A percentile compares a stretch with the other conserved stretches of the same genome.
These are phyloP conservation scores for Cladosporium oxysporum DNA, from an alignment of 2,329 filamentous ascomycete species.

Conservation along the genomic window DNA sequence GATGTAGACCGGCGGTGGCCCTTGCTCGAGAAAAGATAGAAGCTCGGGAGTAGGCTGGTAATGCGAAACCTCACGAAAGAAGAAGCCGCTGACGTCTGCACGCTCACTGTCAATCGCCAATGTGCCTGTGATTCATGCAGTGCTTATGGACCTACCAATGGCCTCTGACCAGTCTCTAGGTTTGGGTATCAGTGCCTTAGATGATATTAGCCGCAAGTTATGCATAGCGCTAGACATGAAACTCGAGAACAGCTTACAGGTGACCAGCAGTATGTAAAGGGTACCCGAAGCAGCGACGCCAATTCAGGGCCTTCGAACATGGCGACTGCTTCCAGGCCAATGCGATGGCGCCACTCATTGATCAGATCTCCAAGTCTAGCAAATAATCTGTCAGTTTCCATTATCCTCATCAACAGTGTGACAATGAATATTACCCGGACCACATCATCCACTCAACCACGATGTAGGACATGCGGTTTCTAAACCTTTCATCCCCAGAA, in stretches of 20 bases:
- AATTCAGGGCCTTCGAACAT: conserved; percentile 81
- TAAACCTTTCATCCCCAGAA: neutral
- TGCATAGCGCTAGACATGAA: no score
- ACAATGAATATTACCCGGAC: neutral
- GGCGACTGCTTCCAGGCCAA: conserved; percentile 76
- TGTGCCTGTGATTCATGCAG: neutral
- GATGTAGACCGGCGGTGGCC: conserved; percentile 68
- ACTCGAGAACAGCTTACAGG: conserved; percentile 21
- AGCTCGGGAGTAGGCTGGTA: conserved; percentile 27
- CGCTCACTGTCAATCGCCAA: neutral
- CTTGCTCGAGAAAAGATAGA: conserved; percentile 55
- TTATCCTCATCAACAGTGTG: neutral
- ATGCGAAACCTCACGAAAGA: conserved; percentile 59
- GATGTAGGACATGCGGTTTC: neutral
- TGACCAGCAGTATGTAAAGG: conserved; percentile 92
- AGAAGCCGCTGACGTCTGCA: conserved; percentile 59
- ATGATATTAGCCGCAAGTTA: neutral
- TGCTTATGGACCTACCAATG: conserved; percentile 58
- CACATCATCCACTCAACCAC: neutral
- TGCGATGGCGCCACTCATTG: conserved; percentile 60
- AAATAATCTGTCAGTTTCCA: neutral
- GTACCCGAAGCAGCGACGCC: conserved; percentile 71
- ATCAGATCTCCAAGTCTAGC: conserved; percentile 73
- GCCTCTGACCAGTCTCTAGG: conserved; percentile 46
- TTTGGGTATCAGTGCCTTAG: conserved; percentile 25